Base-by-base conservation (phyloP, 495 filamentous ascomycete genomes). In the Penicillium arizonense region DNA sequence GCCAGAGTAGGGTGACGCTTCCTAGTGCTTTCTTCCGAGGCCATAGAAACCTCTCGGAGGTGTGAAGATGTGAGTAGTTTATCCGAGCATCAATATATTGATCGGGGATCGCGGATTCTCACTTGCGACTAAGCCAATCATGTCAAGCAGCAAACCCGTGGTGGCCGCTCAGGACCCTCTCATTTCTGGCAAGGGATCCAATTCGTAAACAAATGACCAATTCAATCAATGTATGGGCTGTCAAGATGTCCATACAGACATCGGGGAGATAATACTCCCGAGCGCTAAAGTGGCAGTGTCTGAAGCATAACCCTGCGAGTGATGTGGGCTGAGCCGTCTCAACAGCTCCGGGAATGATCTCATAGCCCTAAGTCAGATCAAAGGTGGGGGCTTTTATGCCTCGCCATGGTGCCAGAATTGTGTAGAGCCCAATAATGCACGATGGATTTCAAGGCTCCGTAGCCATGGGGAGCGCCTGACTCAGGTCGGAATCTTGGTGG, bases 401-500 rank as follows among this genome's bases (percentile, higher is more conserved):
- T 55, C 52, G 49, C 43, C 47, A 47, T 39, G 34, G 20, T 37
- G 13, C 33, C 20, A 16, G 23, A n/a, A 39, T 41, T 30, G 40
- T 46, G 24, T 47, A n/a, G 34, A 35, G 14, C 40, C 53, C 47
- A 59, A 62, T 57, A 23, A 52, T 16, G 40, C 16, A 43, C 5
- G 41, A 28, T 24, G 14, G 33, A 34, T 18, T 2, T 2, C 26
- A 34, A 55, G 46, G 33, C 57, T 35, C 50, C 53, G 54, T 42
- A 48, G 28, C 42, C 21, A 41, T 53, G 43, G 43, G 38, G 35
- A 20, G 28, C 12, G 30, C 8, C 40, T 50, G 45, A 46, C 45
- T 56, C 34, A 58, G 37, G 35, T 44, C 47, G 42, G 35, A 16
- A 35, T 57, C 47, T 56, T 54, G 51, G 63, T 23, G 34, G 18